Percentiles rank a stretch among this genome's conserved stretches.
These are phyloP conservation scores for Sanghuangporus sanghuang DNA, from an alignment of 1,284 basidiomycete genomes.

Conservation along the genomic window DNA sequence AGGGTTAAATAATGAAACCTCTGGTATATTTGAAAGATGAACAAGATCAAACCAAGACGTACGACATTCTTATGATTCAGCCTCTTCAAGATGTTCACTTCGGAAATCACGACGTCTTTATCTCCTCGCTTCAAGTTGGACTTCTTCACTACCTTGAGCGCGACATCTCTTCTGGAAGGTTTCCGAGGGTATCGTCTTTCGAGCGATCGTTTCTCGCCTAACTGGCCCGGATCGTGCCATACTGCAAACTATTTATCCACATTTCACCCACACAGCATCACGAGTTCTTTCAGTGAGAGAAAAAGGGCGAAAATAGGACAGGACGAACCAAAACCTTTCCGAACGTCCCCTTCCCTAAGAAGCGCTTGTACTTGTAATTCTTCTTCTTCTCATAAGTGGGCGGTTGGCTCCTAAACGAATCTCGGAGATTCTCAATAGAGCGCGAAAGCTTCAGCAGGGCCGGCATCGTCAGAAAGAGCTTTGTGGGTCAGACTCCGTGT, in stretches of 20 bases:
- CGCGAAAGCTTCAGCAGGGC: conserved; percentile 6
- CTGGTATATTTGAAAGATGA: no score
- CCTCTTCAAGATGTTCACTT: conserved; percentile 3
- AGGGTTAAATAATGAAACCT: no score
- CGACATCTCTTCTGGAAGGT: conserved; percentile 7
- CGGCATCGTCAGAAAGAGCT: neutral
- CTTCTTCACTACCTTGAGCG: conserved; percentile 29
- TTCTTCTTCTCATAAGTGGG: conserved; percentile 83
- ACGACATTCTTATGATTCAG: conserved; percentile 14
- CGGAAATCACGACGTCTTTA: conserved; percentile 19
- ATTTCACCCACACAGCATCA: neutral
- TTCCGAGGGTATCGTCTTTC: neutral
- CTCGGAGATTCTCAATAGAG: conserved; percentile 12
- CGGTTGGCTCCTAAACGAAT: conserved; percentile 48
- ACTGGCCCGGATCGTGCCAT: conserved; percentile 10
- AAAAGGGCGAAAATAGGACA: neutral
- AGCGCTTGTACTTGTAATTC: conserved; percentile 65
- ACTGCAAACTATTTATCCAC: conserved; percentile 9
- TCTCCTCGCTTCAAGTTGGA: conserved; percentile 34
- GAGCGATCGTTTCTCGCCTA: neutral
- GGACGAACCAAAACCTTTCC: conserved; percentile 80
- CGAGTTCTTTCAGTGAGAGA: neutral
- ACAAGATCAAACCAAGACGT: neutral
- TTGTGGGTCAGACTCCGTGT: no score
- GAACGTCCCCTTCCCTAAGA: conserved; percentile 79